These are phyloP conservation scores for Agastache rugosa DNA, from an alignment of 257 asterid genomes.

Conservation along the genomic window DNA sequence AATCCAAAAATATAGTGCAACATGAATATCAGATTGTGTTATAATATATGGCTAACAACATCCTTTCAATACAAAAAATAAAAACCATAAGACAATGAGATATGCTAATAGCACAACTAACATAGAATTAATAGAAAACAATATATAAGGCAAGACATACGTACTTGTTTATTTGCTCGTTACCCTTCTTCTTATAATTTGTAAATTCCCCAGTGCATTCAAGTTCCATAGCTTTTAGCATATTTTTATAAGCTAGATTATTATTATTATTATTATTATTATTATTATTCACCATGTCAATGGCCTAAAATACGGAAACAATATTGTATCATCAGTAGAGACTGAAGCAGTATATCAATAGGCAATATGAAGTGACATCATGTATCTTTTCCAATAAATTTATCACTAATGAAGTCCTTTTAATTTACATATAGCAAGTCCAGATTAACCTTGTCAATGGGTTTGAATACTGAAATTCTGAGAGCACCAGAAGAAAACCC, in stretches of 20 bases:
- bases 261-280: too few species aligned
- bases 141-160: slow-evolving; percentile 37
- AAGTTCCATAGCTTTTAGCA: slow-evolving; percentile 88
- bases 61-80: slow-evolving; percentile 1
- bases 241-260: slow-evolving; percentile 92
- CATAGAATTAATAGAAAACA: slow-evolving; percentile 26
- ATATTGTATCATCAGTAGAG: slow-evolving; percentile 26
- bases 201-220: slow-evolving; percentile 89
- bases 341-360: slow-evolving; percentile 25
- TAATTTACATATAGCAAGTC: slow-evolving; percentile 37
- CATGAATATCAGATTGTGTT: too few species aligned
- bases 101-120: slow-evolving; percentile 15
- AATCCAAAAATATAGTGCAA: too few species aligned
- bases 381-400: slow-evolving; percentile 16
- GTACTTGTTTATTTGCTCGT: slow-evolving; percentile 82
- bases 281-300: too few species aligned
- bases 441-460: slow-evolving; percentile 92
- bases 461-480: slow-evolving; percentile 86
- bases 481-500: slow-evolving; percentile 85
- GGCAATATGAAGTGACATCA: slow-evolving; percentile 17
- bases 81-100: neutral
- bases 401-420: slow-evolving; percentile 3
- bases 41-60: too few species aligned
- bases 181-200: slow-evolving; percentile 77
- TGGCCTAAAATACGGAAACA: slow-evolving; percentile 62